Conservation (phyloP, 257 asterid genomes). For the Euphrasia confusa region DNA sequence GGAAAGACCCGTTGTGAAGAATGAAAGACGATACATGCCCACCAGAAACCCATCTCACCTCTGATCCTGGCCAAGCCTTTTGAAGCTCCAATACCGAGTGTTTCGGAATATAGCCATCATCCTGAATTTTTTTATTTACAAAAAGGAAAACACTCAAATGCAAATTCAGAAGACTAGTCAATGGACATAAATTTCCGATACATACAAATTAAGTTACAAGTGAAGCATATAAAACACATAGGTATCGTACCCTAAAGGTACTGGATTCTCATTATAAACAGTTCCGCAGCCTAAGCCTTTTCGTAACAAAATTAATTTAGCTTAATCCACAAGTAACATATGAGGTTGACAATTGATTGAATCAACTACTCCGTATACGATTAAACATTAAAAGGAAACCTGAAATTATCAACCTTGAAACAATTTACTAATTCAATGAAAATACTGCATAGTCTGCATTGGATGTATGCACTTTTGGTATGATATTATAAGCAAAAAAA, state of each 20-base stretch:
- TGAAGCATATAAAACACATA: no score
- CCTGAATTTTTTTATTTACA: constrained; percentile 34
- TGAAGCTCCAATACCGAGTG: constrained; percentile 88
- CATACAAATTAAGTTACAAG: not conserved
- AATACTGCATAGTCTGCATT: not conserved
- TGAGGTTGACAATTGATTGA: no score
- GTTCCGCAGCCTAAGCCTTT: no score
- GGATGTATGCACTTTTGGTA: not conserved
- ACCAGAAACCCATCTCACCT: constrained; percentile 93
- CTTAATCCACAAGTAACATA: no score
- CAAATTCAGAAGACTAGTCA: constrained; percentile 10
- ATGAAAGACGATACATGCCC: constrained; percentile 93
- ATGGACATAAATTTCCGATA: not conserved
- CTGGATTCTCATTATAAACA: no score
- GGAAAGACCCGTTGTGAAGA: constrained; percentile 71
- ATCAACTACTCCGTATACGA: no score
- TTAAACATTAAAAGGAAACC: no score
- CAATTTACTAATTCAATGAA: not conserved
- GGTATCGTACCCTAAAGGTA: no score
- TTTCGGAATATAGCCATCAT: constrained; percentile 90
- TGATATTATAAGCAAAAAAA: not conserved
- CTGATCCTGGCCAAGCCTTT: constrained; percentile 98
- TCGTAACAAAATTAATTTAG: no score
- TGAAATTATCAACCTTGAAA: not conserved
- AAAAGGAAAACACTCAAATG: constrained; percentile 3